A percentile compares a stretch with the other conserved stretches of the same genome.
Conservation (phyloP, 2,329 filamentous ascomycete genomes). For the Curvularia sp. region DNA sequence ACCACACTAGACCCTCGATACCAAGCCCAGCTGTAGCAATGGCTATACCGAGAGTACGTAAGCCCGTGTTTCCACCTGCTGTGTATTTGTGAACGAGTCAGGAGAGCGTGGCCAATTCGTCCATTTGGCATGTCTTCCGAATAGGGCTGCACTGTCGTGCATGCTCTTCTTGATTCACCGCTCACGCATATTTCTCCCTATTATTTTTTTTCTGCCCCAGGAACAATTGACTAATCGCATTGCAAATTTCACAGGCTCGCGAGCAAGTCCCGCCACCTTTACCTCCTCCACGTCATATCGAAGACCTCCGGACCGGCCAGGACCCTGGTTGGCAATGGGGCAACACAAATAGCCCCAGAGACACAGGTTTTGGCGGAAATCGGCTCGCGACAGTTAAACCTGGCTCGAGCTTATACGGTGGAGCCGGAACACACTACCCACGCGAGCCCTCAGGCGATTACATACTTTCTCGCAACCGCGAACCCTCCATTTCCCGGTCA, state of each 20-base stretch:
- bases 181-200: neutral
- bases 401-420: slow-evolving; percentile 56
- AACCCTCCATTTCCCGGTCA: slow-evolving; percentile 50
- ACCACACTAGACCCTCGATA: slow-evolving; percentile 47
- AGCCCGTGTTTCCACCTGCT: slow-evolving; percentile 8
- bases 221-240: slow-evolving; percentile 9
- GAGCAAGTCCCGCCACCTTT: slow-evolving; percentile 67
- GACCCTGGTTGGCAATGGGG: slow-evolving; percentile 70
- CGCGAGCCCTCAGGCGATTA: slow-evolving; percentile 39
- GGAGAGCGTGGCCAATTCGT: neutral
- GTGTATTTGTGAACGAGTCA: neutral
- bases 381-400: slow-evolving; percentile 55
- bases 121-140: slow-evolving; percentile 2
- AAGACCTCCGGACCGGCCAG: slow-evolving; percentile 63
- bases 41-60: slow-evolving; percentile 63
- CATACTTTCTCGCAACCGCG: slow-evolving; percentile 46
- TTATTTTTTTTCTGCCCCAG: neutral
- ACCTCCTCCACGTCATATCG: slow-evolving; percentile 67
- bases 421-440: slow-evolving; percentile 28
- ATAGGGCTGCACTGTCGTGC: neutral
- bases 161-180: neutral
- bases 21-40: slow-evolving; percentile 58
- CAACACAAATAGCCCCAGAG: slow-evolving; percentile 63
- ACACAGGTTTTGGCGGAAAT: slow-evolving; percentile 56
- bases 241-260: slow-evolving; percentile 46